Conservation (phyloP, 2,329 filamentous ascomycete genomes). For the Cercospora zeina region DNA sequence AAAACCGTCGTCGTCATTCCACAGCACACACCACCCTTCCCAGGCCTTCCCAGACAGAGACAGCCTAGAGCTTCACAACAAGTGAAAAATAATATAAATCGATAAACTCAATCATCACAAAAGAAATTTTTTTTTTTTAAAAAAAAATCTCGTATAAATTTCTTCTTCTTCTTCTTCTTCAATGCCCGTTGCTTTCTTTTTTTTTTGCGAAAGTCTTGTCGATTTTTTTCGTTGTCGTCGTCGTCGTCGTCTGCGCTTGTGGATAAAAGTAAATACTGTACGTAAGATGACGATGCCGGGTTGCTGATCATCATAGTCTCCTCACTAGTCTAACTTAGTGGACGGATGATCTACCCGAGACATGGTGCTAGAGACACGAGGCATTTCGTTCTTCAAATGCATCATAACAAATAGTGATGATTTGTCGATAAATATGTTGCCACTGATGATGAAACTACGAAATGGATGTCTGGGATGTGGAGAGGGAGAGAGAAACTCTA, state of each 20-base stretch:
- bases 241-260: background rate
- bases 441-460: background rate
- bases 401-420: too few relatives aligned
- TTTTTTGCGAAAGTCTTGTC: too few relatives aligned
- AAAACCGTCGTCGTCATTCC: background rate
- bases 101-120: too few relatives aligned
- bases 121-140: too few relatives aligned
- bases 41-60: too few relatives aligned
- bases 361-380: background rate
- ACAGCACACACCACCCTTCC: constrained; percentile 7
- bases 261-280: too few relatives aligned
- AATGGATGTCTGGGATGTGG: background rate
- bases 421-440: background rate
- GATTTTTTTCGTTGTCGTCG: background rate
- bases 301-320: background rate
- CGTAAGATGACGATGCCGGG: background rate
- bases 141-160: too few relatives aligned
- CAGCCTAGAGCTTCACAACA: too few relatives aligned
- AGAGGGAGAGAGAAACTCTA: constrained; percentile 1
- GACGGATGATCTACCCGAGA: constrained; percentile 4
- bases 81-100: too few relatives aligned
- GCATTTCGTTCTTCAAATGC: background rate
- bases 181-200: too few relatives aligned
- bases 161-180: too few relatives aligned
- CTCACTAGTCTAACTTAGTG: too few relatives aligned